phyloP scores from a whole-genome alignment of 306 rosid genomes.

The Rosa chinensis region DNA sequence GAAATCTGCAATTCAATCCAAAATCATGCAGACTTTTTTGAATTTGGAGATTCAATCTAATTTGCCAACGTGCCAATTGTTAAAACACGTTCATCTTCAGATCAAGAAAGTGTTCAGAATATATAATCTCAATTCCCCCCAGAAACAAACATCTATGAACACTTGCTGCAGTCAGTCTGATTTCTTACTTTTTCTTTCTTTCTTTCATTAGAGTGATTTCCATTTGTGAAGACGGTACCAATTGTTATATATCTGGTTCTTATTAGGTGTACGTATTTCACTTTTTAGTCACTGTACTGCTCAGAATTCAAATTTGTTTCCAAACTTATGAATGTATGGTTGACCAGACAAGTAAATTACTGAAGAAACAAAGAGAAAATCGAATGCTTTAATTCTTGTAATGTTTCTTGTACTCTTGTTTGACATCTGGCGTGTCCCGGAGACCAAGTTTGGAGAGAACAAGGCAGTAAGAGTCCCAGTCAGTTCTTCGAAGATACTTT shows the following conservation, averaged over 20 bases:
- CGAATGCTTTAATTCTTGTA: not conserved
- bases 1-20: not conserved
- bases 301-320: too few species aligned
- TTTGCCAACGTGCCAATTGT: not conserved
- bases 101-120: not conserved
- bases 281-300: too few species aligned
- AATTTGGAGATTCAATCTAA: not conserved
- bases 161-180: too few species aligned
- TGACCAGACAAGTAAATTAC: not conserved
- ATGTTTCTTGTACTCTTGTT: conserved; percentile 24
- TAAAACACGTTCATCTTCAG: not conserved
- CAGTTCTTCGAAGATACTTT: conserved; percentile 86
- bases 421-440: conserved; percentile 81
- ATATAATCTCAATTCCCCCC: too few species aligned
- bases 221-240: not conserved
- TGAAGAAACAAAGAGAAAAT: not conserved
- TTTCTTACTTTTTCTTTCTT: not conserved
- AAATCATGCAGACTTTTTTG: not conserved
- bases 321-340: not conserved
- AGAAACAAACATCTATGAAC: too few species aligned
- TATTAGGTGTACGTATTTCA: too few species aligned
- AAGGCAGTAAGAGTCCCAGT: conserved; percentile 88
- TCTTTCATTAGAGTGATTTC: not conserved
- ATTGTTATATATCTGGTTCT: not conserved
- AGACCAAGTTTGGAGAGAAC: conserved; percentile 75